Conservation (phyloP, 805 yeast genomes). For the Candida michaelii region DNA sequence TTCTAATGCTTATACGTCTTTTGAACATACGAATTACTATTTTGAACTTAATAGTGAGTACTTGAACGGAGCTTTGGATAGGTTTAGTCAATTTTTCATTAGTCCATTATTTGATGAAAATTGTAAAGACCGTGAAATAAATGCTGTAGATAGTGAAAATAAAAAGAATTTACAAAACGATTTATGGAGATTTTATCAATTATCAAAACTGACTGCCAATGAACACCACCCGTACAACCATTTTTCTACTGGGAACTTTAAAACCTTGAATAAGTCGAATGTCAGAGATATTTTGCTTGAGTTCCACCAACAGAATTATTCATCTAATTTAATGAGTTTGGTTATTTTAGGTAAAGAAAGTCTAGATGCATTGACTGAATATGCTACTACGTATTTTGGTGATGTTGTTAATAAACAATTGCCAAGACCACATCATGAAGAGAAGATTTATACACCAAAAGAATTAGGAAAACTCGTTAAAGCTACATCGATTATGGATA, state of each 20-base stretch:
- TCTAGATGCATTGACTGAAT: slow-evolving; percentile 64
- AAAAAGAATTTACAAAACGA: slow-evolving; percentile 92
- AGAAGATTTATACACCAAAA: slow-evolving; percentile 47
- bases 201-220: slow-evolving; percentile 73
- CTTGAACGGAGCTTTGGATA: slow-evolving; percentile 83
- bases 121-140: slow-evolving; percentile 88
- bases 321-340: slow-evolving; percentile 85
- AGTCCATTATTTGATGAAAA: slow-evolving; percentile 70
- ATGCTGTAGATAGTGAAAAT: slow-evolving; percentile 94
- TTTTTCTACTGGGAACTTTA: slow-evolving; percentile 85
- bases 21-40: slow-evolving; percentile 86
- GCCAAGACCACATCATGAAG: slow-evolving; percentile 42
- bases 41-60: slow-evolving; percentile 79
- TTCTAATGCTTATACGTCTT: slow-evolving; percentile 89
- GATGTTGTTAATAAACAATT: slow-evolving; percentile 55
- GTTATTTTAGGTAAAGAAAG: slow-evolving; percentile 82
- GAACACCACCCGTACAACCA: slow-evolving; percentile 79
- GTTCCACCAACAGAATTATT: slow-evolving; percentile 70
- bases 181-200: slow-evolving; percentile 82
- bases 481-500: slow-evolving; percentile 83
- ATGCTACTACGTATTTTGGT: slow-evolving; percentile 70
- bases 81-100: slow-evolving; percentile 91
- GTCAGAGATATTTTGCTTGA: slow-evolving; percentile 79
- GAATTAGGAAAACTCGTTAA: slow-evolving; percentile 55
- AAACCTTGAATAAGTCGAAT: slow-evolving; percentile 69